phyloP scores from a whole-genome alignment of 169 alveolate species.

The Plasmodium inui region DNA sequence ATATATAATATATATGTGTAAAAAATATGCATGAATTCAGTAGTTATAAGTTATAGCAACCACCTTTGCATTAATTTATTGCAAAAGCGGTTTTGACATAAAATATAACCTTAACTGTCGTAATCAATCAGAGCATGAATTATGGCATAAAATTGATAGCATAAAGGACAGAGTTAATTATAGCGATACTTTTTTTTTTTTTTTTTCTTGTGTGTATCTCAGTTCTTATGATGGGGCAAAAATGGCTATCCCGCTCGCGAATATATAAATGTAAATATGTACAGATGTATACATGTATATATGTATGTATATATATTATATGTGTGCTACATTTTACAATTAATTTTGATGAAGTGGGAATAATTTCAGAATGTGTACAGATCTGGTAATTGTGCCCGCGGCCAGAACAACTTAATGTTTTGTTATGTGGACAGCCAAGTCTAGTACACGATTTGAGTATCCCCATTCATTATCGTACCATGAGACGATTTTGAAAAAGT shows the following conservation, averaged over 20 bases:
- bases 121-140: background rate
- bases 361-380: background rate
- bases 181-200: background rate
- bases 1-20: background rate
- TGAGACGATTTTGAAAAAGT: constrained; percentile 97
- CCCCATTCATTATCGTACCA: constrained; percentile 99
- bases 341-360: background rate
- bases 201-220: background rate
- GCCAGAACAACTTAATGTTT: constrained; percentile 17
- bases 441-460: constrained; percentile 97
- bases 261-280: background rate
- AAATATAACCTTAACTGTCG: background rate
- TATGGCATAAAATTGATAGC: background rate
- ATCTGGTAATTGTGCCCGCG: background rate
- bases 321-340: background rate
- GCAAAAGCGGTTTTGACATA: background rate
- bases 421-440: constrained; percentile 88
- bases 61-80: background rate
- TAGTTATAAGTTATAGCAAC: background rate
- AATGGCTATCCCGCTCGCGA: background rate
- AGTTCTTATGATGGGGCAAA: background rate
- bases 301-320: background rate
- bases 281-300: background rate
- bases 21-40: constrained; percentile 1
- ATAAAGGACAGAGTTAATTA: background rate